phyloP scores from a whole-genome alignment of 768 basidiomycete genomes.

The Lactarius indigo region DNA sequence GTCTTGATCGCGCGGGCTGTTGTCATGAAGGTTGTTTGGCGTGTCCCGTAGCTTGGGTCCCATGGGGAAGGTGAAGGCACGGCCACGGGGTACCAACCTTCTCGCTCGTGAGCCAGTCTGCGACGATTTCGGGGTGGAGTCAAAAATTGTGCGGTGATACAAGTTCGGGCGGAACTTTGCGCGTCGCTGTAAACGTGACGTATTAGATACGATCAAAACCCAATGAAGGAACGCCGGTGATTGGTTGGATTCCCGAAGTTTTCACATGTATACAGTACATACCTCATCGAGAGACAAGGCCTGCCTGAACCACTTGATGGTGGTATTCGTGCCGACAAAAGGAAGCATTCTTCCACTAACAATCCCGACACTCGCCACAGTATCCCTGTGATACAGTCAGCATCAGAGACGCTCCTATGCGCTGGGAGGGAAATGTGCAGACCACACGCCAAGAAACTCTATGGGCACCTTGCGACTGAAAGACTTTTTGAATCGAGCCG shows the following conservation, averaged over 20 bases:
- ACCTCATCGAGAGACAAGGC: constrained; percentile 78
- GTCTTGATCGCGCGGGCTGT: not conserved
- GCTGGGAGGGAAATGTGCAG: constrained; percentile 19
- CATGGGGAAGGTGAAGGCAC: not conserved
- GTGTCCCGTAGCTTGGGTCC: constrained; percentile 6
- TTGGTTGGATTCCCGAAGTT: not conserved
- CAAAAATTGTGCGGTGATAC: constrained; percentile 47
- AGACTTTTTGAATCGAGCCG: constrained; percentile 66
- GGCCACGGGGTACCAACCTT: not conserved
- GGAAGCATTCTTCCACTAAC: constrained; percentile 57
- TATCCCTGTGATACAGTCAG: constrained; percentile 53
- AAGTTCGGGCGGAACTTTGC: constrained; percentile 59
- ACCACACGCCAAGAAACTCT: constrained; percentile 84
- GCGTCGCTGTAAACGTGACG: constrained; percentile 45
- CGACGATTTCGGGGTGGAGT: not conserved
- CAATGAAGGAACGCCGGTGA: not conserved
- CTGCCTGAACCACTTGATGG: constrained; percentile 70
- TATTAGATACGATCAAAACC: not conserved
- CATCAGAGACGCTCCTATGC: not conserved
- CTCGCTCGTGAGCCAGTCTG: constrained; percentile 28
- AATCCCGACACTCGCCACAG: constrained; percentile 71
- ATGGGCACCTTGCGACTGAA: constrained; percentile 65
- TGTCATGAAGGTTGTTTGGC: not conserved
- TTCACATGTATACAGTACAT: constrained; percentile 20
- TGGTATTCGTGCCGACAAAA: constrained; percentile 59